phyloP scores from a whole-genome alignment of 176 grass and related monocot genomes.

The Elaeis guineensis region DNA sequence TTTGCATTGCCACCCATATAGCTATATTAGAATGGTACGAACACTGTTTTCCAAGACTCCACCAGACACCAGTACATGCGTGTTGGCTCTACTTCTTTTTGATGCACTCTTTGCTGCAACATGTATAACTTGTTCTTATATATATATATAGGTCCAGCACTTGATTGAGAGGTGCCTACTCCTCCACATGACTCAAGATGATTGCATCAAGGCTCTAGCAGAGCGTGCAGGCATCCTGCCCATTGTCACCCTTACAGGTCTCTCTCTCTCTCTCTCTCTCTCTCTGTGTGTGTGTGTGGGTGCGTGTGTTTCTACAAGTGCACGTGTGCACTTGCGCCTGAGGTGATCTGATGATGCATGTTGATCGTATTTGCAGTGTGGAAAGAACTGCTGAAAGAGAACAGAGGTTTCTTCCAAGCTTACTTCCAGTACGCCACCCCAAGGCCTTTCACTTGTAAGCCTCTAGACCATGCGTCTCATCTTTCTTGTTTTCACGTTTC shows the following conservation, averaged over 20 bases:
- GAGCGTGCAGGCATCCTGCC: slow-evolving; percentile 17
- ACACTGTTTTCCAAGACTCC: too few species aligned
- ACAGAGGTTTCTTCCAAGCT: slow-evolving; percentile 21
- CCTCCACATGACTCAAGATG: slow-evolving; percentile 22
- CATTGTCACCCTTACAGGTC: slow-evolving; percentile 22
- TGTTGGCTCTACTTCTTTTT: too few species aligned
- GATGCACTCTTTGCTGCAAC: too few species aligned
- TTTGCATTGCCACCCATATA: slow-evolving; percentile 24
- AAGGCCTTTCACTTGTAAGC: too few species aligned
- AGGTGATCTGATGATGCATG: neutral
- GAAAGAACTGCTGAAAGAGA: slow-evolving; percentile 26
- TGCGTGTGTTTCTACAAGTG: neutral
- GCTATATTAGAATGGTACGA: slow-evolving; percentile 26
- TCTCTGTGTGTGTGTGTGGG: neutral
- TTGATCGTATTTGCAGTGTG: slow-evolving; percentile 11
- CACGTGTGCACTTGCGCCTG: neutral
- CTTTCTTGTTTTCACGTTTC: too few species aligned
- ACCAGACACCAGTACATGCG: neutral
- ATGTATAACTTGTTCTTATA: neutral
- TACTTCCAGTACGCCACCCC: slow-evolving; percentile 6
- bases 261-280: slow-evolving; percentile 4
- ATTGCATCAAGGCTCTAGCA: slow-evolving; percentile 24
- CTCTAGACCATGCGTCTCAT: too few species aligned
- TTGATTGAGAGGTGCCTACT: slow-evolving; percentile 32
- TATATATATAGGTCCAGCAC: slow-evolving; percentile 14